These are phyloP conservation scores for Vitis vinifera DNA, from an alignment of 164 flowering plant species.

Conservation along the genomic window DNA sequence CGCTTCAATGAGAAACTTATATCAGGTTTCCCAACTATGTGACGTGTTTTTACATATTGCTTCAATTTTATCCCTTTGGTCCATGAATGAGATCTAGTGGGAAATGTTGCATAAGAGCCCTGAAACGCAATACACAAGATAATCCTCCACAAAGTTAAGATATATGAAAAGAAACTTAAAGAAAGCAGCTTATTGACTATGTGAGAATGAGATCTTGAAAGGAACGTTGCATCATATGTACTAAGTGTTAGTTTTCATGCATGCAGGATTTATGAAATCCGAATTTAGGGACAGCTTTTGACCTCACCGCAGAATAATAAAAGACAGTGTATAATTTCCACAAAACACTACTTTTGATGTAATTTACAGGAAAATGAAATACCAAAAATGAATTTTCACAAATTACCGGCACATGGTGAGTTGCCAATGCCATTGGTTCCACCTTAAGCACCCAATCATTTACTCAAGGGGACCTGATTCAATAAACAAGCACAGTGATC, in stretches of 20 bases:
- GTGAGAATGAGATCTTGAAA: background rate
- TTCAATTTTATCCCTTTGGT: slow-evolving; percentile 31
- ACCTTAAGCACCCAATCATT: slow-evolving; percentile 34
- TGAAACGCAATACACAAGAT: slow-evolving; percentile 20
- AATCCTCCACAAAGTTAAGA: background rate
- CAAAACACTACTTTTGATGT: background rate
- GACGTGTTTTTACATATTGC: slow-evolving; percentile 24
- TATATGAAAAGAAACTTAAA: background rate
- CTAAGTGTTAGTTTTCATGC: no score
- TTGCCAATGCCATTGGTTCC: slow-evolving; percentile 46
- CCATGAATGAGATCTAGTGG: slow-evolving; percentile 29
- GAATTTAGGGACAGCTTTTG: no score
- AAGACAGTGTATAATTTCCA: background rate
- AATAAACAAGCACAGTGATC: background rate
- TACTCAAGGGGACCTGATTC: slow-evolving; percentile 25
- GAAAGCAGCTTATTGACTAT: no score
- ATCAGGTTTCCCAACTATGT: slow-evolving; percentile 23
- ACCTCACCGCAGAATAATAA: no score
- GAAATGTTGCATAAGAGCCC: slow-evolving; percentile 39
- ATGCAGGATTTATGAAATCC: no score
- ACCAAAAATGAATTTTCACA: background rate
- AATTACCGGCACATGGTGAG: slow-evolving; percentile 49
- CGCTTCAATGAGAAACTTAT: slow-evolving; percentile 19
- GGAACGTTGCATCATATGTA: background rate
- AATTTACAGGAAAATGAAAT: background rate